Evolutionary conservation across 768 basidiomycete genomes (phyloP).

Genomic region (Amylocystis lapponica): DNA sequence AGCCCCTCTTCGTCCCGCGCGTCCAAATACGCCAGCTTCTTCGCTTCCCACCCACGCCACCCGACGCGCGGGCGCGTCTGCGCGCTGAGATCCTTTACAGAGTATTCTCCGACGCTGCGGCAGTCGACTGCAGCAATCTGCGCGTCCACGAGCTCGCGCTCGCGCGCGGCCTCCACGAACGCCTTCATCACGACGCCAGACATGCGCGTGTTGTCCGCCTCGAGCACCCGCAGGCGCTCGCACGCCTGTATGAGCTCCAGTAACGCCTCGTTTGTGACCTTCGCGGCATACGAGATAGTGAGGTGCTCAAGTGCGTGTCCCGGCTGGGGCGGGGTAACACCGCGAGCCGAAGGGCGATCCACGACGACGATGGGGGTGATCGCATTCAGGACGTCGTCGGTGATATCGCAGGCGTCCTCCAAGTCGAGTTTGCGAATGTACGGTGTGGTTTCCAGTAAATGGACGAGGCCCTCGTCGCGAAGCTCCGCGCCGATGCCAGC

Average conservation of each 20-base stretch:
- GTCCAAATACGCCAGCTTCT: slow-evolving; percentile 66
- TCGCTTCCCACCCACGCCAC: slow-evolving; percentile 70
- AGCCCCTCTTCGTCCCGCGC: slow-evolving; percentile 61
- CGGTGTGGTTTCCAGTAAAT: slow-evolving; percentile 64
- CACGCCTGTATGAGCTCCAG: slow-evolving; percentile 60
- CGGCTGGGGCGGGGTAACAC: slow-evolving; percentile 30
- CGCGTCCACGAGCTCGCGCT: slow-evolving; percentile 45
- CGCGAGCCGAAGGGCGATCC: slow-evolving; percentile 11
- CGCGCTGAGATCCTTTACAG: slow-evolving; percentile 54
- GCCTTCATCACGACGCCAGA: slow-evolving; percentile 54
- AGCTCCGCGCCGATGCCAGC: slow-evolving; percentile 68
- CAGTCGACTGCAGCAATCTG: slow-evolving; percentile 72
- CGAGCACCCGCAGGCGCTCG: slow-evolving; percentile 54
- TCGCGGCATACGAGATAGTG: slow-evolving; percentile 59
- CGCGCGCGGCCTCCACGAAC: slow-evolving; percentile 53
- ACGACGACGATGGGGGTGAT: slow-evolving; percentile 45
- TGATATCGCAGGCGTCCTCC: slow-evolving; percentile 76
- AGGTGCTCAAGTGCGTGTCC: slow-evolving; percentile 72
- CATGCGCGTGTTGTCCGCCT: slow-evolving; percentile 78
- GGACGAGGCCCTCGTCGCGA: slow-evolving; percentile 67
- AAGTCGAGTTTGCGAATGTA: slow-evolving; percentile 72
- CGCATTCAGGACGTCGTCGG: slow-evolving; percentile 60
- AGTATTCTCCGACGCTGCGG: slow-evolving; percentile 55
- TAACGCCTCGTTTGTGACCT: slow-evolving; percentile 61
- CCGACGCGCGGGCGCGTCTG: slow-evolving; percentile 65